Conservation (phyloP, 2,329 filamentous ascomycete species). For the Eurotiales sp. region DNA sequence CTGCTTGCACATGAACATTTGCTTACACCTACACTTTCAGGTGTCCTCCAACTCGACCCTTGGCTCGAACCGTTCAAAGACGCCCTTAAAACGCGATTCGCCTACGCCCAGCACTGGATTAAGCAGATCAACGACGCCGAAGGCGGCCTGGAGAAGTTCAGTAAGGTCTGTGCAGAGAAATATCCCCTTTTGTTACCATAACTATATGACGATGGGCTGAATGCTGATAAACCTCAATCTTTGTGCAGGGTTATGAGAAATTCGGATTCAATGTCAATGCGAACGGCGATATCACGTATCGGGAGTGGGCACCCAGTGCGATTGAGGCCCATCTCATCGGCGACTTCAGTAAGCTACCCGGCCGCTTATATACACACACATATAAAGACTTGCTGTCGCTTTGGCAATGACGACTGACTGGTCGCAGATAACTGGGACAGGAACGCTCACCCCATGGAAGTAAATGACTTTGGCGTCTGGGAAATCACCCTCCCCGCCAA, state of each 20-base stretch:
- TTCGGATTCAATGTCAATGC: constrained; percentile 80
- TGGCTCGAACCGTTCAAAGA: constrained; percentile 84
- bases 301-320: constrained; percentile 95
- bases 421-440: constrained; percentile 76
- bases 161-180: constrained; percentile 67
- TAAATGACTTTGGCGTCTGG: constrained; percentile 80
- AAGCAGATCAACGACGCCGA: constrained; percentile 76
- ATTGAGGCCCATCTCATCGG: constrained; percentile 80
- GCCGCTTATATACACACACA: constrained; percentile 8
- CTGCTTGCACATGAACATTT: too few relatives aligned
- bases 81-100: constrained; percentile 69
- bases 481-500: constrained; percentile 72
- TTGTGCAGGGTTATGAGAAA: constrained; percentile 69
- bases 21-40: constrained; percentile 46
- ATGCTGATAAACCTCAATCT: constrained; percentile 4
- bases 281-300: constrained; percentile 82
- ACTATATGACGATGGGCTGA: background rate
- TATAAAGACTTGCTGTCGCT: too few relatives aligned
- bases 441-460: constrained; percentile 80
- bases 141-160: constrained; percentile 89
- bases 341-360: constrained; percentile 74
- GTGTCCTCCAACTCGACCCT: constrained; percentile 81
- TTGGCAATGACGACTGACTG: constrained; percentile 24
- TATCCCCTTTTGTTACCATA: too few relatives aligned
- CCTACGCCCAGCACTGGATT: constrained; percentile 82